These are phyloP conservation scores for Cladosporium sp. DNA, from an alignment of 2,329 filamentous ascomycete species.

Conservation along the genomic window DNA sequence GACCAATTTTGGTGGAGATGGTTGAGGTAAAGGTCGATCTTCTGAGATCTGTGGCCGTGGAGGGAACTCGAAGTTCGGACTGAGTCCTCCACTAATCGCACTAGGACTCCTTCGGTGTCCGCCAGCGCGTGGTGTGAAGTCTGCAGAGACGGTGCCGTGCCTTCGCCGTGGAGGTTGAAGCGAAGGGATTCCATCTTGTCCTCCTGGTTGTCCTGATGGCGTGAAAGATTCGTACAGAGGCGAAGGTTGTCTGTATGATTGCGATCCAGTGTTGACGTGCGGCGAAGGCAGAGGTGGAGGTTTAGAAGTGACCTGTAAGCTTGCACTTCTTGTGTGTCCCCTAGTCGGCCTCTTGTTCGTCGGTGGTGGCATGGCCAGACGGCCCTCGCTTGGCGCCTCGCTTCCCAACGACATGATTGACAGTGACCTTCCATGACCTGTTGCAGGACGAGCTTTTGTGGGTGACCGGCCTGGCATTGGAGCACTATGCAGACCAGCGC, in stretches of 20 bases:
- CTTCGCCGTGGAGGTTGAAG: slow-evolving; percentile 22
- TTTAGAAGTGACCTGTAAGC: slow-evolving; percentile 67
- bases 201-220: slow-evolving; percentile 25
- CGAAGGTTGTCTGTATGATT: slow-evolving; percentile 33
- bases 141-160: slow-evolving; percentile 28
- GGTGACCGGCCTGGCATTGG: slow-evolving; percentile 21
- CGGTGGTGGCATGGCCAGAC: slow-evolving; percentile 13
- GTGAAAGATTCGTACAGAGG: slow-evolving; percentile 39
- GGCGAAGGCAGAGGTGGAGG: slow-evolving; percentile 15
- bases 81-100: slow-evolving; percentile 11
- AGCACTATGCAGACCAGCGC: slow-evolving; percentile 20
- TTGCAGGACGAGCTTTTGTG: slow-evolving; percentile 46
- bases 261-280: not conserved
- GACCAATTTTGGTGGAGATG: slow-evolving; percentile 26
- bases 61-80: slow-evolving; percentile 29
- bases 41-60: slow-evolving; percentile 6
- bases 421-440: slow-evolving; percentile 42
- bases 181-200: slow-evolving; percentile 14
- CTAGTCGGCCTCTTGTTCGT: slow-evolving; percentile 47
- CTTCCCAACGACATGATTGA: slow-evolving; percentile 49
- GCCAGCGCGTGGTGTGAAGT: slow-evolving; percentile 27
- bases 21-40: slow-evolving; percentile 18
- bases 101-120: slow-evolving; percentile 17
- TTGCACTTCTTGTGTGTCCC: slow-evolving; percentile 73
- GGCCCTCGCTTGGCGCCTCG: slow-evolving; percentile 31